These are phyloP conservation scores for Fonsecaea multimorphosa DNA, from an alignment of 2,329 filamentous ascomycete species.

Conservation along the genomic window DNA sequence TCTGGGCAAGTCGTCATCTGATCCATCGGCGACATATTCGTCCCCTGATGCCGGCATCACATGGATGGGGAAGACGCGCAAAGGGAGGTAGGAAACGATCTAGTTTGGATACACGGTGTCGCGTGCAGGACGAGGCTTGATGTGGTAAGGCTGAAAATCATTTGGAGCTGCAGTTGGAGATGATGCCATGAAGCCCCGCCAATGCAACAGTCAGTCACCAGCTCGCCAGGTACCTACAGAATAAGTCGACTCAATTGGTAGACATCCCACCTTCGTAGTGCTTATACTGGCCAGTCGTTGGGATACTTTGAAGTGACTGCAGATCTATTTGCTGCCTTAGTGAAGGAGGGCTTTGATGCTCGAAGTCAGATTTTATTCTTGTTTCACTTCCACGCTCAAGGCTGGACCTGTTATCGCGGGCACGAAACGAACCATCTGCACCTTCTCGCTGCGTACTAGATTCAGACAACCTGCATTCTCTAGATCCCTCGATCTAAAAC, in stretches of 20 bases:
- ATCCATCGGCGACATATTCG: constrained; percentile 47
- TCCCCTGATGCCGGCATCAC: constrained; percentile 55
- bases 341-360: constrained; percentile 29
- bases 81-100: not conserved
- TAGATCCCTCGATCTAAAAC: not conserved
- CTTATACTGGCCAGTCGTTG: not conserved
- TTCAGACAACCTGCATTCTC: not conserved
- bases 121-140: constrained; percentile 43
- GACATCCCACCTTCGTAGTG: not conserved
- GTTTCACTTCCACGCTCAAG: constrained; percentile 31
- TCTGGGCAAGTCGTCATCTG: constrained; percentile 51
- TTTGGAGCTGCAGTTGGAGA: constrained; percentile 26
- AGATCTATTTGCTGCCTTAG: constrained; percentile 7
- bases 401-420: constrained; percentile 34
- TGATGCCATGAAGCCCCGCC: not conserved
- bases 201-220: not conserved
- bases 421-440: constrained; percentile 22
- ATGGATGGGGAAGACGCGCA: constrained; percentile 8
- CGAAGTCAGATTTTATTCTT: constrained; percentile 22
- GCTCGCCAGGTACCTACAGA: not conserved
- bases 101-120: not conserved
- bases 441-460: constrained; percentile 19
- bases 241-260: not conserved
- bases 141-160: constrained; percentile 14
- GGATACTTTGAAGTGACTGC: not conserved